Base-by-base conservation (phyloP, 169 alveolate species). In the Prorocentrum cordatum region DNA sequence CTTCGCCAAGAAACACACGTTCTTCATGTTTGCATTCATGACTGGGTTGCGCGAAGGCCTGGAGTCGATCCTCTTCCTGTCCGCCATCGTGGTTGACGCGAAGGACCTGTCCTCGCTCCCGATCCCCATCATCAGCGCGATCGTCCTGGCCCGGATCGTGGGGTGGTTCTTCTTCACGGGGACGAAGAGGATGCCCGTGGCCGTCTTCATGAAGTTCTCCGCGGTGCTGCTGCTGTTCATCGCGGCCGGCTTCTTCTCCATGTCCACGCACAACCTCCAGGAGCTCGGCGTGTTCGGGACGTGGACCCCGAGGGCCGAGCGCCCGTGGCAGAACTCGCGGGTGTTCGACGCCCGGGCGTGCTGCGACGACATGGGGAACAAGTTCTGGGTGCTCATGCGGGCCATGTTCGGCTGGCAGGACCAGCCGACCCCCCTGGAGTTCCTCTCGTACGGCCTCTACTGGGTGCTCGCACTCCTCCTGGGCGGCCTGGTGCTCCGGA, bases 81-180 rank as follows among this genome's bases (percentile, higher is more conserved):
- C 50, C 32, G 84, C 70, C n/a, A 70, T 73, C 31, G 33, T 73
- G 35, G 29, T 70, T 16, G 84, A 73, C 27, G 70, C 50, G 36
- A 73, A 73, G 84, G 84, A 73, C 32, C 70, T 73, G 38, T 47
- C 70, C 39, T 31, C 70, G 42, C 36, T 73, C 54, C 84, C 84
- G 12, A 24, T 73, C 39, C 84, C 84, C 35, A 47, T 73, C 54
- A 73, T 73, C 84, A 31, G 42, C n/a, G 84, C 84, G 36, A 35
- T 73, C 59, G 42, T 73, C 14, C 16, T 73, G 84, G 54, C 84
- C 26, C 64, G 84, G 6, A 10, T 73, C 31, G 84, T 73, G 24
- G 84, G 84, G 38, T 73, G 84, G 36, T 35, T 33, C 36, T 73
- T 73, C 70, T 73, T 73, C 84, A 67, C 45, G 33, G 84, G 85